Conservation (phyloP, 371 early-diverging fungal species). For the Apophysomyces variabilis region DNA sequence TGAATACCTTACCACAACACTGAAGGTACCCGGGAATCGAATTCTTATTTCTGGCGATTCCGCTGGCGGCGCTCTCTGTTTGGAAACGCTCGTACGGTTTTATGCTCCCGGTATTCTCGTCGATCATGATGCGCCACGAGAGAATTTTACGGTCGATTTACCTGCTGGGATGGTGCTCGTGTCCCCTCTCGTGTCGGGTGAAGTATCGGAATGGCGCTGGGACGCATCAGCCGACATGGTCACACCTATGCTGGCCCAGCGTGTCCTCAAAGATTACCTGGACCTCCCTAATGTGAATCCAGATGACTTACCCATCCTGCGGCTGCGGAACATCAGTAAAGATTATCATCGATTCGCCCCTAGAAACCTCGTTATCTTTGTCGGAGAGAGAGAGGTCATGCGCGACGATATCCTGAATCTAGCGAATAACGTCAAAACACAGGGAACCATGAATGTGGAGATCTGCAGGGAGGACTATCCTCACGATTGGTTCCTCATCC, state of each 20-base stretch:
- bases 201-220: conserved; percentile 22
- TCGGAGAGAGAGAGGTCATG: conserved; percentile 25
- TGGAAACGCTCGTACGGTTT: conserved; percentile 21
- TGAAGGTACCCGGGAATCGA: conserved; percentile 23
- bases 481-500: conserved; percentile 38
- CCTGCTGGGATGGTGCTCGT: conserved; percentile 30
- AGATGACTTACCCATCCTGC: conserved; percentile 14
- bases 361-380: conserved; percentile 13
- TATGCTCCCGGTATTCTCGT: conserved; percentile 11
- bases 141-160: conserved; percentile 14
- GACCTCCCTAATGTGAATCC: conserved; percentile 13
- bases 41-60: conserved; percentile 32
- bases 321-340: conserved; percentile 6
- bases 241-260: conserved; percentile 17
- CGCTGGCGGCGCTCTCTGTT: conserved; percentile 32
- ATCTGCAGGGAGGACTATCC: conserved; percentile 25
- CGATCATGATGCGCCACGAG: conserved; percentile 15
- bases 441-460: conserved; percentile 16
- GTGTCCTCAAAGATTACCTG: conserved; percentile 28
- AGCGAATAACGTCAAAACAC: conserved; percentile 8
- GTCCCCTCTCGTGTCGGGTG: conserved; percentile 26
- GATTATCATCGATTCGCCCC: conserved; percentile 20
- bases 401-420: conserved; percentile 20
- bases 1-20: conserved; percentile 24
- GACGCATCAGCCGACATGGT: conserved; percentile 25